A percentile compares a stretch with the other conserved stretches of the same genome.
These are phyloP conservation scores for Linnemannia elongata DNA, from an alignment of 192 early-diverging fungal species.

Conservation along the genomic window DNA sequence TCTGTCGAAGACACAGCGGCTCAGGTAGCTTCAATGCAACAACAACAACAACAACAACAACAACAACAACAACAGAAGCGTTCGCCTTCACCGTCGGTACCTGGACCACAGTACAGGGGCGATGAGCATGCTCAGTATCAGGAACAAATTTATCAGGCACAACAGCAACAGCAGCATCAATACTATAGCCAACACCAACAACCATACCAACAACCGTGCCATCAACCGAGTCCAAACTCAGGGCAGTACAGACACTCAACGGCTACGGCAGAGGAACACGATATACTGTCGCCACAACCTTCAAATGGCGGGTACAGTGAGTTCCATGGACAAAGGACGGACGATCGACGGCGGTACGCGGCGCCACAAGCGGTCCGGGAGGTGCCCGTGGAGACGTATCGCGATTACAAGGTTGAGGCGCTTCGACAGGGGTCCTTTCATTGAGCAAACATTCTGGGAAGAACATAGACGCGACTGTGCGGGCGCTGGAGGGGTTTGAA, in stretches of 20 bases:
- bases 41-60: not conserved
- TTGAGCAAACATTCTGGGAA: too few relatives aligned
- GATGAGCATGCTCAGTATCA: not conserved
- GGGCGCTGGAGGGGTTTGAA: too few relatives aligned
- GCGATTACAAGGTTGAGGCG: constrained; percentile 5
- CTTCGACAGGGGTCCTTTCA: not conserved
- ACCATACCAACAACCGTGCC: not conserved
- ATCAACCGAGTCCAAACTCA: not conserved
- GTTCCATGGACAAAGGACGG: not conserved
- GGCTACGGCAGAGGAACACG: not conserved
- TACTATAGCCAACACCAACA: not conserved
- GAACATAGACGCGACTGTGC: too few relatives aligned
- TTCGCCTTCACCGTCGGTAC: not conserved
- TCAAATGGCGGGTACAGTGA: not conserved
- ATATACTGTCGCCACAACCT: not conserved
- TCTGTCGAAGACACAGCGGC: too few relatives aligned
- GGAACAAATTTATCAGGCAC: not conserved
- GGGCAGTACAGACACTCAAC: not conserved
- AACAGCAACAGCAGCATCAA: not conserved
- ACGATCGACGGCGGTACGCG: not conserved
- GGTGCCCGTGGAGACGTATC: not conserved
- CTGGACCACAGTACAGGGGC: not conserved
- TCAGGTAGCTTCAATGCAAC: not conserved
- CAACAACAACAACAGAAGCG: not conserved
- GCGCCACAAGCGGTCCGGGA: not conserved